Conservation (phyloP, 768 basidiomycete species). For the Tubosaeta sp. region DNA sequence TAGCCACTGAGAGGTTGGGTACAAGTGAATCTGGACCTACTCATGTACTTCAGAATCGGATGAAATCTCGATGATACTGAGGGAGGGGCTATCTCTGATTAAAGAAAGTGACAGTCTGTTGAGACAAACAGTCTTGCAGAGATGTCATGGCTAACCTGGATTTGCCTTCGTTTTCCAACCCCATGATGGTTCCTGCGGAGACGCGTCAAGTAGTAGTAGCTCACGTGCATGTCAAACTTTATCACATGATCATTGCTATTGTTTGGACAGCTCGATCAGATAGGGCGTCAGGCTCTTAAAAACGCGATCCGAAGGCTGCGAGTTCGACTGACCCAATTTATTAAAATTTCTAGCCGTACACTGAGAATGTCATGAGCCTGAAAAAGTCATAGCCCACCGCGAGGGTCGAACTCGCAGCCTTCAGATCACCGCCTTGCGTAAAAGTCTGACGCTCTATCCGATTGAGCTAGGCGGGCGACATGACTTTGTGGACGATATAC, state of each 20-base stretch:
- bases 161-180: conserved; percentile 49
- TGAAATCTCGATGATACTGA: conserved; percentile 52
- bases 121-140: background rate
- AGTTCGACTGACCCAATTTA: conserved; percentile 37
- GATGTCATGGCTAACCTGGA: conserved; percentile 22
- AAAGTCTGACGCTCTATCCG: conserved; percentile 67
- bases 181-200: conserved; percentile 14
- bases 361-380: too few species aligned
- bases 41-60: conserved; percentile 42
- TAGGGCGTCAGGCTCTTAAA: conserved; percentile 64
- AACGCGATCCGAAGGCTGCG: conserved; percentile 52
- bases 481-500: background rate
- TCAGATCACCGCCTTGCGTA: conserved; percentile 43
- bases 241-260: conserved; percentile 10
- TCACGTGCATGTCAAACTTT: conserved; percentile 14
- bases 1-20: background rate
- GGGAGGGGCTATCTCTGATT: conserved; percentile 2
- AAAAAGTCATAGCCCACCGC: conserved; percentile 49
- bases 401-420: conserved; percentile 64
- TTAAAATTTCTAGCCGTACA: too few species aligned
- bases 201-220: conserved; percentile 4
- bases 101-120: background rate
- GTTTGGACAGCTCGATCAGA: conserved; percentile 67
- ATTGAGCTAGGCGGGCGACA: conserved; percentile 61
- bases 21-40: conserved; percentile 21